Evolutionary conservation across 2,329 filamentous ascomycete species (phyloP), one percentile per base, ranked within the genome.

Genomic region (Aspergillus floridensis): DNA sequence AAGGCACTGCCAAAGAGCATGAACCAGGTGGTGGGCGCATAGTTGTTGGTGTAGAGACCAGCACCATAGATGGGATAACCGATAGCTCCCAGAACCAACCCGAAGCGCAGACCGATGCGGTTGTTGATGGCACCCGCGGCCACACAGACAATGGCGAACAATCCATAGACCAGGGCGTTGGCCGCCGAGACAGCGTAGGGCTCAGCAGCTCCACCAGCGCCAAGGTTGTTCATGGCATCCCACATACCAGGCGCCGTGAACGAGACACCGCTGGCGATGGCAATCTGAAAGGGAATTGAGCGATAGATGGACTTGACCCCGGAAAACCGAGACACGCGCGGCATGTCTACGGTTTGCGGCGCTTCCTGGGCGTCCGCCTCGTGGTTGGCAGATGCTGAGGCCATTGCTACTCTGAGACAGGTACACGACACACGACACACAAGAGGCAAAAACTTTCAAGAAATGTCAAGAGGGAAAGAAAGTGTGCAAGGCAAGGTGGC

Each of bases 251-350:
- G 59, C 10, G 59, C 59, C 5, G 59, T 60, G 47, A 60, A 60
- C 1, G 59, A 60, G n/a, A 60, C 59, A 8, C 55, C 59, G 29
- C 59, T 60, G 55, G 54, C 55, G 41, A 60, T 60, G 50, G 59
- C 59, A 51, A 60, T 60, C 21, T 60, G 59, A 35, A 60, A 60
- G n/a, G 59, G 59, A 31, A 60, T 60, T 5, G 59, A 60, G 21
- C 59, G 55, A 16, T 44, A 44, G 38, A 44, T 6, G 38, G 38
- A 44, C 38, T 44, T 44, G 38, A 44, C 14, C n/a, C 38, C 16
- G 16, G 38, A 44, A 8, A 44, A 44, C 14, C 38, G 38, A 44
- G 38, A 44, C 38, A 44, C 38, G 38, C 38, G 38, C 38, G 14
- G 12, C 38, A 44, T 44, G 16, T 16, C 38, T 4, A 44, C 16